These are phyloP conservation scores for Closterium sp. DNA, from an alignment of 139 green algal genomes.

Conservation along the genomic window DNA sequence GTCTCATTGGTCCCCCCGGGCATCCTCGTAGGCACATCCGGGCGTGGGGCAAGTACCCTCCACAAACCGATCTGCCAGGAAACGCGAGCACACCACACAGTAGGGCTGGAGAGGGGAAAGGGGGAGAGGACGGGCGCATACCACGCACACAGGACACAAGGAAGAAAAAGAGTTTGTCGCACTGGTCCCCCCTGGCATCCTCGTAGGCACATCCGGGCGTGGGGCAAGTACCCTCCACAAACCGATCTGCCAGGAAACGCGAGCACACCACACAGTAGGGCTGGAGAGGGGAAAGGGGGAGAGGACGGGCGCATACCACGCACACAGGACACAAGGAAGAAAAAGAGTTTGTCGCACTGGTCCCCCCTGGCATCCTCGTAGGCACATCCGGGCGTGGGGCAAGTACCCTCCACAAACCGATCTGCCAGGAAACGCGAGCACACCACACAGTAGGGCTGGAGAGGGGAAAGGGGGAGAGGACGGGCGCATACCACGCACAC, in stretches of 20 bases:
- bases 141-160: too few species aligned
- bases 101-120: constrained; percentile 91
- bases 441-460: constrained; percentile 82
- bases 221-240: constrained; percentile 91
- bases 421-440: constrained; percentile 90
- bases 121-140: constrained; percentile 84
- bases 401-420: constrained; percentile 89
- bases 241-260: constrained; percentile 94
- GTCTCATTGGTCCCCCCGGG: constrained; percentile 86
- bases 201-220: constrained; percentile 91
- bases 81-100: constrained; percentile 77
- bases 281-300: too few species aligned
- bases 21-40: constrained; percentile 88
- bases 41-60: constrained; percentile 91
- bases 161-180: too few species aligned
- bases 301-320: constrained; percentile 78
- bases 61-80: constrained; percentile 94
- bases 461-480: not conserved
- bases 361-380: constrained; percentile 86
- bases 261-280: constrained; percentile 76
- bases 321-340: too few species aligned
- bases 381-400: constrained; percentile 89
- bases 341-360: constrained; percentile 66
- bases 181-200: constrained; percentile 86
- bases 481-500: not conserved